These are phyloP conservation scores for Aspergillus affinis DNA, from an alignment of 495 filamentous ascomycete genomes.

Conservation along the genomic window DNA sequence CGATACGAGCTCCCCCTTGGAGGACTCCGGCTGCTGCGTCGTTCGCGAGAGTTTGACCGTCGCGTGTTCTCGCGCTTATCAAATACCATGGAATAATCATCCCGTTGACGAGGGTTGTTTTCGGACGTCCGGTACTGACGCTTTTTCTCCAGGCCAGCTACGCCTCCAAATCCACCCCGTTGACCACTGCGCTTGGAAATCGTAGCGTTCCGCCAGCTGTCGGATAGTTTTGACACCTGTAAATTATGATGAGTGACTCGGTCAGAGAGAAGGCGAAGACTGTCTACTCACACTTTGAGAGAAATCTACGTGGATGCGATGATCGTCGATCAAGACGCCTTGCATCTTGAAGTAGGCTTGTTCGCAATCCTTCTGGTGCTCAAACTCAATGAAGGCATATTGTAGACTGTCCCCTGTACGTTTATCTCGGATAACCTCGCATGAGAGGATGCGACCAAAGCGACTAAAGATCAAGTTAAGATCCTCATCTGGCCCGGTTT, in stretches of 20 bases:
- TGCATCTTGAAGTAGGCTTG: constrained; percentile 99
- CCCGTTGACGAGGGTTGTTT: constrained; percentile 56
- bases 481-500: constrained; percentile 70
- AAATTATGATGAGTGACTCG: constrained; percentile 24
- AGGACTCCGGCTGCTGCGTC: constrained; percentile 25
- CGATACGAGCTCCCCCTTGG: constrained; percentile 22
- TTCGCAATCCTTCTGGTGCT: constrained; percentile 87
- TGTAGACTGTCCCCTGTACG: constrained; percentile 93
- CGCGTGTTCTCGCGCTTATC: constrained; percentile 65
- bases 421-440: constrained; percentile 93
- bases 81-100: constrained; percentile 81
- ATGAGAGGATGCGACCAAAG: constrained; percentile 92
- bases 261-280: not conserved
- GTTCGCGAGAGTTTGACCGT: constrained; percentile 20
- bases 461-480: constrained; percentile 94
- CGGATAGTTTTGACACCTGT: constrained; percentile 78
- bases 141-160: constrained; percentile 81
- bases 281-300: constrained; percentile 77
- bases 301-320: constrained; percentile 97
- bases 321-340: constrained; percentile 91
- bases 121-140: constrained; percentile 76
- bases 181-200: constrained; percentile 73
- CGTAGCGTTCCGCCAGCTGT: constrained; percentile 85
- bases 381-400: constrained; percentile 98
- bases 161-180: constrained; percentile 86